Base-by-base conservation (phyloP, 2,329 filamentous ascomycete species). In the Colletotrichum gloeosporioides region DNA sequence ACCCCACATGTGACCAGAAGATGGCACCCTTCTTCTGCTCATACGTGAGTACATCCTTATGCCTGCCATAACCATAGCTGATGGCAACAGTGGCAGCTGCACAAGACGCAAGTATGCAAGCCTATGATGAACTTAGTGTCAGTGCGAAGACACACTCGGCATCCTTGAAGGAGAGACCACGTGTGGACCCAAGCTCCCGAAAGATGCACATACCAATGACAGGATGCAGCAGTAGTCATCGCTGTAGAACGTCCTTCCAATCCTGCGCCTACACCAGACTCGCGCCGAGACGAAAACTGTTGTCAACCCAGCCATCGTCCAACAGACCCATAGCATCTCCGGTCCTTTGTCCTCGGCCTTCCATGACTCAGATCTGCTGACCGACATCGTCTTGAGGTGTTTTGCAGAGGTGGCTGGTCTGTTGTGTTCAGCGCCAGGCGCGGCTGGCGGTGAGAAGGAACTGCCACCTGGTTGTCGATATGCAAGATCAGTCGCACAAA, bases 31-130 rank as follows among this genome's bases (percentile, higher is more conserved):
- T 77, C 61, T 84, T 78, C 12, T 87, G 79, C 0, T 81, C 72
- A 6, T 78, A 61, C 0, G 69, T 75, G 16, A 88, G 79, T 0
- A 82, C 80, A 10, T 72, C 77, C 34, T 83, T 80, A 78, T 88
- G 86, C 62, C 81, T 80, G 4, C 87, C 87, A 69, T 84, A 86
- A 5, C 87, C 87, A 27, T 81, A 77, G 2, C 66, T 53, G 12
- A 88, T 82, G 13, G 84, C 84, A 8, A 80, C 79, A 7, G 82
- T 81, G 3, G 82, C 82, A 13, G 87, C 73, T 6, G 74, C 82
- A 2, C 85, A 81, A 22, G 84, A 85, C 65, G 80, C 70, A 18
- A 44, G 25, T n/a, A 31, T 49, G 12, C 53, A 69, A 2, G 32
- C 18, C 67, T 69, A 27, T 25, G 32, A 3, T 7, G 32, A 39